A percentile compares a stretch with the other conserved stretches of the same genome.
Evolutionary conservation across 148 eudicot species (phyloP).

Genomic region (Fallopia convolvulus): DNA sequence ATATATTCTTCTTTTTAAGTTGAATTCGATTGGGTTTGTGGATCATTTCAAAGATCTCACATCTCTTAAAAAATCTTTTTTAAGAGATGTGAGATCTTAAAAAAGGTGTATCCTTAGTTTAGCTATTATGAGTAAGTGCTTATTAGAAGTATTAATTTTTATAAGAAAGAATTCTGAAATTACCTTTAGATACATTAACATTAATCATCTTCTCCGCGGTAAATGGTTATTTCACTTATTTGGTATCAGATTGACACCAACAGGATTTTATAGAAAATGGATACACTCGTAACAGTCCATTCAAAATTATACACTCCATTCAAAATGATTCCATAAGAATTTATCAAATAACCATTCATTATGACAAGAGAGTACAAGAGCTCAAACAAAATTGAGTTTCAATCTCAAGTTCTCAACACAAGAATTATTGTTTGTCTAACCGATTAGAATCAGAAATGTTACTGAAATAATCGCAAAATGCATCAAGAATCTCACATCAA

Average conservation of each 20-base stretch:
- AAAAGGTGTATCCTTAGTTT: no score
- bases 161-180: no score
- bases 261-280: background rate
- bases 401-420: background rate
- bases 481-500: background rate
- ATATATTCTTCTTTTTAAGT: no score
- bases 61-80: no score
- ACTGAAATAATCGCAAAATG: background rate
- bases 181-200: no score
- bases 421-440: background rate
- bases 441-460: conserved; percentile 1
- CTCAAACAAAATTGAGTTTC: background rate
- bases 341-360: background rate
- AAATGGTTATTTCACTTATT: background rate
- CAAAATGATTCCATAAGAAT: background rate
- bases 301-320: background rate
- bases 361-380: background rate
- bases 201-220: background rate
- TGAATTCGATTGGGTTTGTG: no score
- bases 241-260: background rate
- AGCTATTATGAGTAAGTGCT: no score
- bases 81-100: no score
- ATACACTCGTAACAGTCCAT: background rate
- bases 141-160: no score
- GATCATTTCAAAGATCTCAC: no score